These are phyloP conservation scores for Candida frijolesensis DNA, from an alignment of 1,139 yeast genomes.

Conservation along the genomic window DNA sequence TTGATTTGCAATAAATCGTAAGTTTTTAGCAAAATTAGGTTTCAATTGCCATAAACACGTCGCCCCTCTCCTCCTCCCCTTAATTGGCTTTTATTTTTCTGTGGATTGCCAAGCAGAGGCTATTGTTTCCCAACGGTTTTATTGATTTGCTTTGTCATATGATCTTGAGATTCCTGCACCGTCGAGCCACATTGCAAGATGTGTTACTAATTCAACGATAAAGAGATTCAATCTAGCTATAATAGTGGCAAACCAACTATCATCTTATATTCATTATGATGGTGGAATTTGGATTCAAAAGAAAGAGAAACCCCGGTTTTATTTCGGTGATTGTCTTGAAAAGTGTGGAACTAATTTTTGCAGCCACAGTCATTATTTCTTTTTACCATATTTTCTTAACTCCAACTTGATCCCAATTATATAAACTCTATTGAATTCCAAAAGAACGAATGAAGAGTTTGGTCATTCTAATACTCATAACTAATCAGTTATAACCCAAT, in stretches of 20 bases:
- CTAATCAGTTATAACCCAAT: background rate
- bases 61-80: background rate
- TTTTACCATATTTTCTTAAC: background rate
- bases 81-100: background rate
- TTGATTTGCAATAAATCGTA: slow-evolving; percentile 1
- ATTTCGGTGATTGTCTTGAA: background rate
- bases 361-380: slow-evolving; percentile 10
- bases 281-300: no score
- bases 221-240: background rate
- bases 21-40: slow-evolving; percentile 2
- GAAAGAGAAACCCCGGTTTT: background rate
- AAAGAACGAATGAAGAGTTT: background rate
- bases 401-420: background rate
- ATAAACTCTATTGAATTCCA: background rate
- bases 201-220: background rate
- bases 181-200: slow-evolving; percentile 4
- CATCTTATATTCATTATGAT: background rate
- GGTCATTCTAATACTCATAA: background rate
- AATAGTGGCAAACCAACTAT: background rate
- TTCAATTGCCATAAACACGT: background rate
- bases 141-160: background rate
- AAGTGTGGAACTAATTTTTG: slow-evolving; percentile 6
- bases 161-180: background rate
- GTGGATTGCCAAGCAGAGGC: background rate
- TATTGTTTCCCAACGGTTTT: background rate